Base-by-base conservation (phyloP, 192 early-diverging fungal species). In the Coemansia sp. region DNA sequence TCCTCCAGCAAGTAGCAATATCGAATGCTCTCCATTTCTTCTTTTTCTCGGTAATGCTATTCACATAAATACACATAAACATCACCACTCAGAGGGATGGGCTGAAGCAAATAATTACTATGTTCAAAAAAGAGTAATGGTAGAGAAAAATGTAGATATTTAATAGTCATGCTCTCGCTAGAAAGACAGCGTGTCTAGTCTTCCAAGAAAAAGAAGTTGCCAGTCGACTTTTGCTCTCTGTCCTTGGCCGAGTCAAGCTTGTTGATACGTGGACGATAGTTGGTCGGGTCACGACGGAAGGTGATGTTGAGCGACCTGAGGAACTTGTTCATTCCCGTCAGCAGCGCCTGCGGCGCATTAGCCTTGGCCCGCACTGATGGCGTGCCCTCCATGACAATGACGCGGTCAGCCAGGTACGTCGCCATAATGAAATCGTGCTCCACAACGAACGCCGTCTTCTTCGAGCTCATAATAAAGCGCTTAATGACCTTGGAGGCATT, bases 401-500 rank as follows among this genome's bases (percentile, higher is more conserved):
- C 95, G 77, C 94, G 88, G 75, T 97, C 94, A 33, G 96, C 96
- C 61, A 98, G 84, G 70, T 98, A 98, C 6, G 95, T 97, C 10
- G 94, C 94, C 96, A 98, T 98, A 75, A 96, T 96, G 75, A 98
- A 97, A 85, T 98, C 96, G 89, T 96, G 95, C 89, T 98, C 95
- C 56, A 98, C 95, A 43, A 98, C 88, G 77, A 98, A 98, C 25
- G 95, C 96, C 9, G 96, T 98, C 86, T 94, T 93, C 81, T 96
- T 94, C 67, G 89, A 86, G 85, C 96, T 93, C 70, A 98, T 79
- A 62, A 98, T 96, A 84, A 94, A 98, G 45, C 89, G 89, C 86
- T 98, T 98, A 86, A 98, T 98, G 66, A 97, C 96, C 87, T 96
- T 97, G 55, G 94, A 93, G 26, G 96, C 93, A 73, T 95, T 91